A percentile compares a stretch with the other conserved stretches of the same genome.
Conservation (phyloP, 2,329 filamentous ascomycete species). For the Pseudogymnoascus sp. region DNA sequence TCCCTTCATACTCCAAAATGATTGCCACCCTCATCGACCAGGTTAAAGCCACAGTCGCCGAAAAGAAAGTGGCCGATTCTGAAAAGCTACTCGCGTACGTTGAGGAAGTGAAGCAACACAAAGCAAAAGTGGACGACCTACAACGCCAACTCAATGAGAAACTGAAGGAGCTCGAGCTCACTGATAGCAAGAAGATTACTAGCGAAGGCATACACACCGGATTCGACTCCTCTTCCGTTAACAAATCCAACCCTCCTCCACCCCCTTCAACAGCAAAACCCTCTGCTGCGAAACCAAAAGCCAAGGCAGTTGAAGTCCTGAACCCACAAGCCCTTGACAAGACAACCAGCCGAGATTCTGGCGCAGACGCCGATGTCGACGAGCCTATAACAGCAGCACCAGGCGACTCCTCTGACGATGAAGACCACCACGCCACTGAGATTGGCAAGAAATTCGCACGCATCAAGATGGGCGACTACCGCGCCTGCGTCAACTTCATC, state of each 20-base stretch:
- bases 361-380: constrained; percentile 54
- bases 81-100: constrained; percentile 65
- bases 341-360: constrained; percentile 39
- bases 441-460: constrained; percentile 74
- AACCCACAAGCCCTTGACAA: constrained; percentile 50
- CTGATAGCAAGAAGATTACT: constrained; percentile 84
- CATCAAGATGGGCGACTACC: constrained; percentile 70
- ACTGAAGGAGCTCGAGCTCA: constrained; percentile 73
- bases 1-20: constrained; percentile 91
- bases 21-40: constrained; percentile 94
- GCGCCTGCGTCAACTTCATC: constrained; percentile 66
- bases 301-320: constrained; percentile 59
- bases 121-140: constrained; percentile 67
- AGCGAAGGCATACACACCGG: constrained; percentile 83
- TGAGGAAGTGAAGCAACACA: constrained; percentile 67
- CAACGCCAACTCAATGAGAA: constrained; percentile 68
- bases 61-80: constrained; percentile 56
- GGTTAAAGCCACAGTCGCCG: constrained; percentile 68
- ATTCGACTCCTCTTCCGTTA: constrained; percentile 79
- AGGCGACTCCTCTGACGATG: constrained; percentile 57
- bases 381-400: constrained; percentile 39
- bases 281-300: constrained; percentile 39
- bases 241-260: constrained; percentile 42
- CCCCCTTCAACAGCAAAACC: constrained; percentile 21
- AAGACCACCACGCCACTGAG: constrained; percentile 66